Conservation (phyloP, 1,284 basidiomycete species). For the Leccinum subrobustum region DNA sequence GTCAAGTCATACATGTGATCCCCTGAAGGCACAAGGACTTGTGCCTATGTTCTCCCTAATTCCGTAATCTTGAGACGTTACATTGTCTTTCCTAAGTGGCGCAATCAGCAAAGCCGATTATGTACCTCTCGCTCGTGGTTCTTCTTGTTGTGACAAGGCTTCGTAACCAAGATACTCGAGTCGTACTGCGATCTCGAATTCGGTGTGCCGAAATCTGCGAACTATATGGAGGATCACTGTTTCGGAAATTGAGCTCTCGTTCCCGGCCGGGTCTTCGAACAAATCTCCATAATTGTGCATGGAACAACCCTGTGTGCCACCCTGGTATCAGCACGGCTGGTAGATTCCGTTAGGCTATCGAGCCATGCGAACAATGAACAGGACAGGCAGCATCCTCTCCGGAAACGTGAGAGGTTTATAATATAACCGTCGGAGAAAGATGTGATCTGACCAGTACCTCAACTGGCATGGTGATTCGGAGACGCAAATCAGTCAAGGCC, state of each 20-base stretch:
- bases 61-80: slow-evolving; percentile 7
- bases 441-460: neutral
- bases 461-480: slow-evolving; percentile 32
- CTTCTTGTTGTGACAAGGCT: neutral
- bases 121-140: neutral
- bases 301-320: neutral
- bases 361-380: slow-evolving; percentile 60
- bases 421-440: slow-evolving; percentile 25
- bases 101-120: neutral
- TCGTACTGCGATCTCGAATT: neutral
- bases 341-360: slow-evolving; percentile 52
- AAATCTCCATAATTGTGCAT: neutral
- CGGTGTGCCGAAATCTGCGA: neutral
- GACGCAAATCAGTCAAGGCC: slow-evolving; percentile 40
- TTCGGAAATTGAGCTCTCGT: neutral
- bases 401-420: slow-evolving; percentile 57
- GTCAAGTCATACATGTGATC: slow-evolving; percentile 45
- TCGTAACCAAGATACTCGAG: neutral
- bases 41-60: slow-evolving; percentile 27
- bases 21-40: slow-evolving; percentile 58
- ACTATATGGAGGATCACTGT: neutral
- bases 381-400: slow-evolving; percentile 53
- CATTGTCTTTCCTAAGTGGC: neutral
- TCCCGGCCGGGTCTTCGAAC: neutral
- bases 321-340: too few species aligned